Evolutionary conservation across 805 yeast species (phyloP).

Genomic region (Lipomyces chichibuensis): DNA sequence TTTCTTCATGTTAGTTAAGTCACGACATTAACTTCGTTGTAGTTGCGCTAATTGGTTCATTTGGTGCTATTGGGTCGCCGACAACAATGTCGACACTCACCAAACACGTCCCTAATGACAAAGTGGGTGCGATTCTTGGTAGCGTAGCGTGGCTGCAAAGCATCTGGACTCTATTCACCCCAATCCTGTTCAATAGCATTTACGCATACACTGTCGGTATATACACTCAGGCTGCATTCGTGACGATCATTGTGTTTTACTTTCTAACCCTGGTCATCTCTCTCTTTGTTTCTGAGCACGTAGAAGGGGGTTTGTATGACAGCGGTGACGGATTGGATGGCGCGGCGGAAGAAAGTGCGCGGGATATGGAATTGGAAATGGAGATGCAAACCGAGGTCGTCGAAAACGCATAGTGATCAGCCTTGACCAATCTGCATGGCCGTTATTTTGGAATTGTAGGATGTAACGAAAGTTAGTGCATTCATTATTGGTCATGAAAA

Average conservation of each 20-base stretch:
- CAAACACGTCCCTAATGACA: constrained; percentile 33
- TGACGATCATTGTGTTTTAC: constrained; percentile 4
- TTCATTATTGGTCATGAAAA: neutral
- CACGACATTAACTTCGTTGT: neutral
- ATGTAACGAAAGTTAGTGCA: neutral
- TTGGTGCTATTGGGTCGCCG: constrained; percentile 30
- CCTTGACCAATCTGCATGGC: neutral
- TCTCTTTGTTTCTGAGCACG: constrained; percentile 21
- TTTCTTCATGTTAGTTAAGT: neutral
- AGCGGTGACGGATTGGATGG: constrained; percentile 13
- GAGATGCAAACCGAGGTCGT: neutral
- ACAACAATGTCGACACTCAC: constrained; percentile 30
- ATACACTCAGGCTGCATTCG: constrained; percentile 28
- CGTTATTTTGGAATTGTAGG: neutral
- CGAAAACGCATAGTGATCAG: neutral
- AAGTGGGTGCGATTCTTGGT: constrained; percentile 35
- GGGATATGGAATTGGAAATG: neutral
- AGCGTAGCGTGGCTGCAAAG: constrained; percentile 31
- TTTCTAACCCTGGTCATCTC: constrained; percentile 7
- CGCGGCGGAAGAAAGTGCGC: constrained; percentile 2
- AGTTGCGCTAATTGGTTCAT: constrained; percentile 19
- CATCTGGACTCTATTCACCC: constrained; percentile 28
- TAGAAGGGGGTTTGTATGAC: constrained; percentile 32
- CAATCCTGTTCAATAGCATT: constrained; percentile 21
- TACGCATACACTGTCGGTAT: constrained; percentile 33